These are phyloP conservation scores for Podospora sp. DNA, from an alignment of 495 filamentous ascomycete species.

Conservation along the genomic window DNA sequence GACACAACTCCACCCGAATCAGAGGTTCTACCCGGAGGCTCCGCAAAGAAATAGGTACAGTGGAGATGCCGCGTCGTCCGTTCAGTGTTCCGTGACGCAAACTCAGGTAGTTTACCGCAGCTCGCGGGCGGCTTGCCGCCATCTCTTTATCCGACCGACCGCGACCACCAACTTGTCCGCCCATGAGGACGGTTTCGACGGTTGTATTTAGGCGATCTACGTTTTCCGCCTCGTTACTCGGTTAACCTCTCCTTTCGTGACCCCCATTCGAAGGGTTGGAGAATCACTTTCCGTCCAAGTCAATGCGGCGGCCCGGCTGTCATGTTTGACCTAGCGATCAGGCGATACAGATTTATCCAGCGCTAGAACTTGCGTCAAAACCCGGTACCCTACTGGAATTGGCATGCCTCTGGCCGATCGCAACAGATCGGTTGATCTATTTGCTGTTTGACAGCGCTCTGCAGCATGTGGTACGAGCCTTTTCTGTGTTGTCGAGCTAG, in stretches of 20 bases:
- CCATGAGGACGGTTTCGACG: not conserved
- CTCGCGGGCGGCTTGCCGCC: not conserved
- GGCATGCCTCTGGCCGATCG: not conserved
- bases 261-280: not conserved
- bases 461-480: not conserved
- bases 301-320: not conserved
- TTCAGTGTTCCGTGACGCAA: too few relatives aligned
- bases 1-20: not conserved
- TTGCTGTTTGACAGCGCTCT: not conserved
- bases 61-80: not conserved
- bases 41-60: not conserved
- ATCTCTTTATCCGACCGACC: not conserved
- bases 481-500: too few relatives aligned
- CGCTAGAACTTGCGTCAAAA: not conserved
- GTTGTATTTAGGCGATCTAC: slow-evolving; percentile 5
- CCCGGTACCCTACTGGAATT: not conserved
- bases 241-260: not conserved
- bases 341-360: not conserved
- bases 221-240: not conserved
- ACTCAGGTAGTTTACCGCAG: not conserved
- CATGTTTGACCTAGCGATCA: not conserved
- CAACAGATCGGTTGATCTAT: not conserved
- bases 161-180: not conserved
- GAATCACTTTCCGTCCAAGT: not conserved
- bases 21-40: too few relatives aligned